phyloP scores from a whole-genome alignment of 257 asterid genomes.

The Nicotiana sylvestris region DNA sequence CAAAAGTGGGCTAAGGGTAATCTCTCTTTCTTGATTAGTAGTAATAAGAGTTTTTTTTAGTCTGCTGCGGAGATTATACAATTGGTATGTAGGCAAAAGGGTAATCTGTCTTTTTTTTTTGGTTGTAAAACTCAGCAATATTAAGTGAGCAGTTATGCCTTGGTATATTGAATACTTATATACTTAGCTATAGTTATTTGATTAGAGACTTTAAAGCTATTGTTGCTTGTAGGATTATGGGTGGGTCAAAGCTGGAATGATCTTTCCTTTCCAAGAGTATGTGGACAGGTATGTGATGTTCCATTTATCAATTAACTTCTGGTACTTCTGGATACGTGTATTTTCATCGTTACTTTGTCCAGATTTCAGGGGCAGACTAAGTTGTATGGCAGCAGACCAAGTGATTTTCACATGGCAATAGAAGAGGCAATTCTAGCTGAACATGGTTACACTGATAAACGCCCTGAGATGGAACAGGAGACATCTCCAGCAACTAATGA shows the following conservation, averaged over 20 bases:
- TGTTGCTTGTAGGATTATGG: constrained; percentile 69
- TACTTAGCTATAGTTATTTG: not conserved
- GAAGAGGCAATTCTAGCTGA: constrained; percentile 82
- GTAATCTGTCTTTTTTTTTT: constrained; percentile 31
- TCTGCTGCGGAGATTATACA: not conserved
- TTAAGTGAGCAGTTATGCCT: not conserved
- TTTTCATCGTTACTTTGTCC: constrained; percentile 21
- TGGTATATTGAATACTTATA: not conserved
- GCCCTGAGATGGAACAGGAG: constrained; percentile 37
- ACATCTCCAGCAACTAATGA: constrained; percentile 27
- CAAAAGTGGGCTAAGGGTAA: constrained; percentile 74
- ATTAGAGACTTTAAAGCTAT: not conserved
- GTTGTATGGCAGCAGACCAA: constrained; percentile 84
- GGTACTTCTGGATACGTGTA: not conserved
- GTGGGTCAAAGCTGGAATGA: constrained; percentile 92
- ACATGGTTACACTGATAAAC: constrained; percentile 38
- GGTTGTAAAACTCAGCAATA: not conserved
- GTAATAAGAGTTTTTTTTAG: not conserved
- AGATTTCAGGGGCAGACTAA: constrained; percentile 94
- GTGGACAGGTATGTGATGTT: constrained; percentile 55
- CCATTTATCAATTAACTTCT: constrained; percentile 9
- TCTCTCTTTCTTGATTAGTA: constrained; percentile 1
- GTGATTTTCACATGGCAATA: constrained; percentile 66
- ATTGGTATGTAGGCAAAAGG: constrained; percentile 36
- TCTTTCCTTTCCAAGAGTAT: constrained; percentile 80